Evolutionary conservation across 1,139 yeast species (phyloP).

Genomic region (Suhomyces yuchorum): DNA sequence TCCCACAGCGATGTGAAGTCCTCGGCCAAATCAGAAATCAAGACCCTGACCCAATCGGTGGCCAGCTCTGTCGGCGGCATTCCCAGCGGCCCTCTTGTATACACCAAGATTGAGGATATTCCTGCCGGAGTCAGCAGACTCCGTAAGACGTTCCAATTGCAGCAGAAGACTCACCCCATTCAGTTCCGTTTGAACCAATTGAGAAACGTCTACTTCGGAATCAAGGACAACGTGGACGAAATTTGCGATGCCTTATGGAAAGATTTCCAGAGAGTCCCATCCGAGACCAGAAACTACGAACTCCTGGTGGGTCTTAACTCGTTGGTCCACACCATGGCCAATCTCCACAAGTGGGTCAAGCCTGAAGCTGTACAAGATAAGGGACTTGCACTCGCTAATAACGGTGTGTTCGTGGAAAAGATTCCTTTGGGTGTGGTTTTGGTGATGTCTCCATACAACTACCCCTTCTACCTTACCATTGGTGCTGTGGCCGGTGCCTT

Average conservation of each 20-base stretch:
- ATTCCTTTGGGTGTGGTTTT: constrained; percentile 79
- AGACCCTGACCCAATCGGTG: neutral
- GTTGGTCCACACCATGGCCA: constrained; percentile 58
- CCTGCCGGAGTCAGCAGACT: constrained; percentile 48
- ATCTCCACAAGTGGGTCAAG: constrained; percentile 62
- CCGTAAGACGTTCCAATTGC: constrained; percentile 43
- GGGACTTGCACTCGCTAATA: constrained; percentile 49
- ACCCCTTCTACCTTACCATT: constrained; percentile 68
- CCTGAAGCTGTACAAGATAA: constrained; percentile 50
- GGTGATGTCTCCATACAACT: constrained; percentile 84
- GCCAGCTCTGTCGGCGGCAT: neutral
- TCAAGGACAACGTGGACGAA: constrained; percentile 60
- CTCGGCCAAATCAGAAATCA: neutral
- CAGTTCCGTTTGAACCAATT: constrained; percentile 64
- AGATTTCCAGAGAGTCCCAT: constrained; percentile 66
- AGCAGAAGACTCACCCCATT: constrained; percentile 55
- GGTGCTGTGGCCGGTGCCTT: constrained; percentile 78
- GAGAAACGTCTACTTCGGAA: constrained; percentile 65
- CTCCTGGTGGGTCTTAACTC: constrained; percentile 54
- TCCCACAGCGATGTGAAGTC: neutral
- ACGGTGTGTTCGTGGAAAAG: constrained; percentile 56
- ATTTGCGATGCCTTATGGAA: constrained; percentile 58
- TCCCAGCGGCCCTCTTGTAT: constrained; percentile 17
- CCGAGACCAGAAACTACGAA: constrained; percentile 67
- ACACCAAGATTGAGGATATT: constrained; percentile 56